Base-by-base conservation (phyloP, 768 basidiomycete species). In the Trichaptum fuscoviolaceum region DNA sequence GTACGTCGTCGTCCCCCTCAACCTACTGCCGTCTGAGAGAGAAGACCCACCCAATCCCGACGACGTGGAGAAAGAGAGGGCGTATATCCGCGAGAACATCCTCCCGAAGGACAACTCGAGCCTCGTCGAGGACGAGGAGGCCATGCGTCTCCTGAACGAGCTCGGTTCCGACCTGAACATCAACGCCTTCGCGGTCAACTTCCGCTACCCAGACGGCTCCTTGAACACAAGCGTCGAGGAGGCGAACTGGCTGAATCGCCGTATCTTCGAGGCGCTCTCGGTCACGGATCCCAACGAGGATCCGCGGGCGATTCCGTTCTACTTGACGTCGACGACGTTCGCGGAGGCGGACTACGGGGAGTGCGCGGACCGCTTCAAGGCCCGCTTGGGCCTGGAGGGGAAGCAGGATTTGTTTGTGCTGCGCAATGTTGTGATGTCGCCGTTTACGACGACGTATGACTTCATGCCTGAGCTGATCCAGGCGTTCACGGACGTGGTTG, bases 141-240 rank as follows among this genome's bases (percentile, higher is more conserved):
- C 76, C 17, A 69, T 69, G 72, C 66, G 72, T 2, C 63, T 73
- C 26, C 65, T 79, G 57, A 63, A 65, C 17, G 67, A 70, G n/a
- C 63, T 79, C 8, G 81, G 80, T 17, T 77, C 77, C 8, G 82
- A 83, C 68, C 75, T 83, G 65, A 75, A 72, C 63, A 81, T 84
- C 73, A 82, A 82, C 66, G 74, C 77, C 1, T 83, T 83, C 65
- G 75, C 77, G 2, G 77, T 76, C 72, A 82, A 83, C 73, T 82
- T 82, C 74, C 20, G 42, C 2, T 52, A 52, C 20, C 42, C 42
- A 3, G 20, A 52, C 42, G 79, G 75, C 36, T 63, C 62, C 35
- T 35, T 72, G 58, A 82, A 80, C 72, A 67, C 69, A 23, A 79
- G 80, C 69, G 71, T 82, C 65, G 74, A 67, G 30, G 79, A 80